These are phyloP conservation scores for Acephala macrosclerotiorum DNA, from an alignment of 2,329 filamentous ascomycete species.

Conservation along the genomic window DNA sequence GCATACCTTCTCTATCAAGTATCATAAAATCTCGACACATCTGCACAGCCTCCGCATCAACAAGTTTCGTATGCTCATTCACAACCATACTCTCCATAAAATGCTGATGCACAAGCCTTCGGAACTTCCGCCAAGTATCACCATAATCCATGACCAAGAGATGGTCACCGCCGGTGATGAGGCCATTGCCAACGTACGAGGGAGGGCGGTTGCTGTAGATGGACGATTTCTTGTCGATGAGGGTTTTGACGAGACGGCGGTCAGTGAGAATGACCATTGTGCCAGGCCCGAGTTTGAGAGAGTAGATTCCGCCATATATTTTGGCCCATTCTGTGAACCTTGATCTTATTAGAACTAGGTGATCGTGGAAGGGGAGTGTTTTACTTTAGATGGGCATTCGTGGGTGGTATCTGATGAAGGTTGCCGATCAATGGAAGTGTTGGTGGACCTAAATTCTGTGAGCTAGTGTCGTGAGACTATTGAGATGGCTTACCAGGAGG, in stretches of 20 bases:
- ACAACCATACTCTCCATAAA: conserved; percentile 54
- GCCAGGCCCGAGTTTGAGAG: conserved; percentile 29
- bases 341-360: conserved; percentile 3
- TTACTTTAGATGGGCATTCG: conserved; percentile 43
- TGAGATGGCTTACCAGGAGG: conserved; percentile 11
- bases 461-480: neutral
- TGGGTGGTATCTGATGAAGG: conserved; percentile 33
- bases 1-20: conserved; percentile 52
- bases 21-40: conserved; percentile 54
- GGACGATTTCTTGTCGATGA: conserved; percentile 32
- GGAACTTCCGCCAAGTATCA: conserved; percentile 52
- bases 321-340: conserved; percentile 54
- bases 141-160: conserved; percentile 56
- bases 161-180: conserved; percentile 56
- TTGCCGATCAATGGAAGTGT: conserved; percentile 35
- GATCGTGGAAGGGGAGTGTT: neutral
- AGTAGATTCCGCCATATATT: conserved; percentile 51
- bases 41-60: conserved; percentile 57
- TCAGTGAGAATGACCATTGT: conserved; percentile 28
- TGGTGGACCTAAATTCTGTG: conserved; percentile 25
- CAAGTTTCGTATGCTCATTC: conserved; percentile 50
- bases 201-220: conserved; percentile 48
- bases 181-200: conserved; percentile 49
- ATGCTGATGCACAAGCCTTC: conserved; percentile 54
- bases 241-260: conserved; percentile 23